Conservation (phyloP, 495 filamentous ascomycete genomes). For the Cenococcum geophilum region DNA sequence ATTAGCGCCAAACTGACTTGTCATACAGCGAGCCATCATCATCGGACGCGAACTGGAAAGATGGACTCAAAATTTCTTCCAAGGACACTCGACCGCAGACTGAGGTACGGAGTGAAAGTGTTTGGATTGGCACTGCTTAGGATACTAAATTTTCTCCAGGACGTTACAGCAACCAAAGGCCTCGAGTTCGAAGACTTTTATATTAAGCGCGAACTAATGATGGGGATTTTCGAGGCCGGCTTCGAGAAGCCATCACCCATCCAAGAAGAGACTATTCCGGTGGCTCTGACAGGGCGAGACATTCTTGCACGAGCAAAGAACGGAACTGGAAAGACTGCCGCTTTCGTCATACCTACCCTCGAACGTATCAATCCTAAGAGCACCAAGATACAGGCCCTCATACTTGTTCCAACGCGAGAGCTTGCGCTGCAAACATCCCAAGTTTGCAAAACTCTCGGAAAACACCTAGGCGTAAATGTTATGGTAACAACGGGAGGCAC, state of each 20-base stretch:
- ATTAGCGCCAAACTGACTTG: conserved; percentile 6
- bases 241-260: conserved; percentile 99
- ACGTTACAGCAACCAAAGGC: conserved; percentile 96
- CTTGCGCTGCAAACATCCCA: conserved; percentile 98
- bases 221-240: conserved; percentile 98
- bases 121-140: background rate
- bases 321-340: conserved; percentile 95
- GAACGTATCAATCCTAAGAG: conserved; percentile 94
- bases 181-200: conserved; percentile 96
- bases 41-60: conserved; percentile 67
- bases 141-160: conserved; percentile 44
- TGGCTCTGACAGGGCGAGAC: conserved; percentile 89
- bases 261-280: conserved; percentile 97
- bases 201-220: conserved; percentile 88
- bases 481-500: conserved; percentile 99
- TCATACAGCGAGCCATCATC: conserved; percentile 40
- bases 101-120: conserved; percentile 54
- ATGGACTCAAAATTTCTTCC: conserved; percentile 65
- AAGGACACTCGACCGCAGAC: conserved; percentile 90
- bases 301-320: conserved; percentile 97
- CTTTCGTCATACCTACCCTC: conserved; percentile 93
- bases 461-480: conserved; percentile 93
- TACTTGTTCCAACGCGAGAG: conserved; percentile 94
- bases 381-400: conserved; percentile 89
- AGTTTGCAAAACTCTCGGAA: conserved; percentile 95